phyloP scores from a whole-genome alignment of 2,329 filamentous ascomycete species.

The Didymella arachidicola region DNA sequence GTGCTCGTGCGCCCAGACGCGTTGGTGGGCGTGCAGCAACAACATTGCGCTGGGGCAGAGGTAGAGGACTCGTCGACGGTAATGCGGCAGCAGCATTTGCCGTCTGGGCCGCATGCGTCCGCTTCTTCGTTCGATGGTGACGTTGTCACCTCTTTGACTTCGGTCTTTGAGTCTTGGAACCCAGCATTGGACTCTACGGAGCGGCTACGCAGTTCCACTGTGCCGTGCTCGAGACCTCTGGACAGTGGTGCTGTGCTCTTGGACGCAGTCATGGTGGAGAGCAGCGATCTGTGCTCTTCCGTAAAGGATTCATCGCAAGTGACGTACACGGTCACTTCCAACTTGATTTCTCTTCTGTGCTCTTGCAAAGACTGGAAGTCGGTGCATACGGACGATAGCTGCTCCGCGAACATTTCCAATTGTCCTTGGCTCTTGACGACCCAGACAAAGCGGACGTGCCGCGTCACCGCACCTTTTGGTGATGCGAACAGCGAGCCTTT shows the following conservation, averaged over 20 bases:
- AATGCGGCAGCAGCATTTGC: constrained; percentile 59
- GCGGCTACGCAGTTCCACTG: constrained; percentile 31
- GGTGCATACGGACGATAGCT: constrained; percentile 56
- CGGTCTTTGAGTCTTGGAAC: constrained; percentile 25
- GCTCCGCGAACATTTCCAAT: constrained; percentile 61
- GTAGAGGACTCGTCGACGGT: constrained; percentile 51
- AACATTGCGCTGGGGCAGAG: constrained; percentile 22
- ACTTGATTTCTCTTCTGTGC: constrained; percentile 50
- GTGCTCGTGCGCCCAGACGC: constrained; percentile 15
- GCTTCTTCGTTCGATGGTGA: constrained; percentile 24
- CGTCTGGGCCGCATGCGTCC: constrained; percentile 38
- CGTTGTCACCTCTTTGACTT: constrained; percentile 23
- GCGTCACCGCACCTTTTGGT: constrained; percentile 52
- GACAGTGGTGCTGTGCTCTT: constrained; percentile 14
- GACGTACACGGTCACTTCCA: constrained; percentile 63
- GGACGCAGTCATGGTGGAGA: constrained; percentile 35
- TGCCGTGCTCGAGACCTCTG: constrained; percentile 24
- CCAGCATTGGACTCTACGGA: constrained; percentile 23
- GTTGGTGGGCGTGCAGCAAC: constrained; percentile 16
- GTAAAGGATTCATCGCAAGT: constrained; percentile 61
- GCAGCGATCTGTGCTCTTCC: constrained; percentile 49
- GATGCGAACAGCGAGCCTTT: constrained; percentile 28
- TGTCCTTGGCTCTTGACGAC: constrained; percentile 64
- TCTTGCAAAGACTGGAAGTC: constrained; percentile 54
- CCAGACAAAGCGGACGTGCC: constrained; percentile 65